Evolutionary conservation across 352 stramenopile species (phyloP).

Genomic region (Phytophthora idaei): DNA sequence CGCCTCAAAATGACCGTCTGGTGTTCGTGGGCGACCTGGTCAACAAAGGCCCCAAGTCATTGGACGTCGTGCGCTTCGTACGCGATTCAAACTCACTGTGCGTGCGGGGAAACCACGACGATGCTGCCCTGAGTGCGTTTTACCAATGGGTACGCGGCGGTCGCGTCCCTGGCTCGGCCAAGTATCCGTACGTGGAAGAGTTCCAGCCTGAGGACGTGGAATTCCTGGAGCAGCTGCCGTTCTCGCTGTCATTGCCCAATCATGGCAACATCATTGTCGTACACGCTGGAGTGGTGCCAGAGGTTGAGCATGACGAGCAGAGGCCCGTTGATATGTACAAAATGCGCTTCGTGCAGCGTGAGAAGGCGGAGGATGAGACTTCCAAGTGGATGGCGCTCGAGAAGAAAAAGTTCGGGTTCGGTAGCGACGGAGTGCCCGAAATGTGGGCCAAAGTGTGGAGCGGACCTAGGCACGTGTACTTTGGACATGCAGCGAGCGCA

Average conservation of each 20-base stretch:
- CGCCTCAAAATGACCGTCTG: slow-evolving; percentile 60
- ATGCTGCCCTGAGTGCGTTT: slow-evolving; percentile 66
- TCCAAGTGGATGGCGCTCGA: slow-evolving; percentile 40
- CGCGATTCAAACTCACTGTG: slow-evolving; percentile 55
- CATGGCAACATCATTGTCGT: slow-evolving; percentile 62
- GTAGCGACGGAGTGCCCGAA: slow-evolving; percentile 29
- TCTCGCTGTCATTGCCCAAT: slow-evolving; percentile 69
- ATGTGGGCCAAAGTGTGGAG: slow-evolving; percentile 84
- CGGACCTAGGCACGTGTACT: slow-evolving; percentile 85
- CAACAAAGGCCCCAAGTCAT: slow-evolving; percentile 91
- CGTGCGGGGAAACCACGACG: slow-evolving; percentile 85
- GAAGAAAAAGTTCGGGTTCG: slow-evolving; percentile 33
- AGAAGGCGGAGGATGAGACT: slow-evolving; percentile 35
- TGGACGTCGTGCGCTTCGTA: slow-evolving; percentile 80
- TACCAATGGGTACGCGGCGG: slow-evolving; percentile 49
- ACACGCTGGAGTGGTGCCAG: slow-evolving; percentile 74
- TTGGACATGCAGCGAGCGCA: slow-evolving; percentile 90
- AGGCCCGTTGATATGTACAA: slow-evolving; percentile 92
- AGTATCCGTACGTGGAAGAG: slow-evolving; percentile 75
- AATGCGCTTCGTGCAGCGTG: slow-evolving; percentile 78
- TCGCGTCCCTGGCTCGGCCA: slow-evolving; percentile 20
- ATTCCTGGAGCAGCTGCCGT: slow-evolving; percentile 81
- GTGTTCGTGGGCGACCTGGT: slow-evolving; percentile 93
- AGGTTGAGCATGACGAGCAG: slow-evolving; percentile 79
- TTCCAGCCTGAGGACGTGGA: slow-evolving; percentile 62